Conservation (phyloP, 306 rosid genomes). For the Citrullus amarus region DNA sequence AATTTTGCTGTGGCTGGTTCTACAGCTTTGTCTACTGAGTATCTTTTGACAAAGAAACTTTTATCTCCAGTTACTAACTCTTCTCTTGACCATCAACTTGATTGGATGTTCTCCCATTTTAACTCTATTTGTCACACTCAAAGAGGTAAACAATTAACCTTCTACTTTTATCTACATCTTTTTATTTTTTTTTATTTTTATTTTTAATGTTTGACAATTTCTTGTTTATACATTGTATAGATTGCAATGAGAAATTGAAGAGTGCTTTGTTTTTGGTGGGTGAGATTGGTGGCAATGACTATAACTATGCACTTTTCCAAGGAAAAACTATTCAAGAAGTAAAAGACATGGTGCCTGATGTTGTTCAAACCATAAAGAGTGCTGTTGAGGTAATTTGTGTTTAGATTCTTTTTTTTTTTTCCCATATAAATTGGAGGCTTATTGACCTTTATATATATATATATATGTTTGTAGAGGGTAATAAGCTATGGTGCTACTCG, state of each 20-base stretch:
- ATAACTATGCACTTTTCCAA: not conserved
- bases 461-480: not conserved
- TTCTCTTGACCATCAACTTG: constrained; percentile 6
- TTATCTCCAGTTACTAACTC: not conserved
- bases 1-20: not conserved
- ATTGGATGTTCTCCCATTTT: constrained; percentile 15
- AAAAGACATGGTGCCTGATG: constrained; percentile 3
- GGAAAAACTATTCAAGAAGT: constrained; percentile 1
- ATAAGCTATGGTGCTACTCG: not conserved
- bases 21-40: not conserved
- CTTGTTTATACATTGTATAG: not conserved
- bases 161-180: no score
- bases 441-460: no score
- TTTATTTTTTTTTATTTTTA: no score
- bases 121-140: not conserved
- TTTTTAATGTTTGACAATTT: no score
- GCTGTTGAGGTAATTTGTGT: not conserved
- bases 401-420: no score
- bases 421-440: not conserved
- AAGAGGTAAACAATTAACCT: not conserved
- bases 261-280: constrained; percentile 11
- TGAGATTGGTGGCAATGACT: constrained; percentile 14
- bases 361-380: constrained; percentile 7
- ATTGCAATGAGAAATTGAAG: constrained; percentile 1
- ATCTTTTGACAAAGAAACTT: not conserved